Evolutionary conservation across 345 rosid species (phyloP).

Genomic region (Anacardium occidentale): DNA sequence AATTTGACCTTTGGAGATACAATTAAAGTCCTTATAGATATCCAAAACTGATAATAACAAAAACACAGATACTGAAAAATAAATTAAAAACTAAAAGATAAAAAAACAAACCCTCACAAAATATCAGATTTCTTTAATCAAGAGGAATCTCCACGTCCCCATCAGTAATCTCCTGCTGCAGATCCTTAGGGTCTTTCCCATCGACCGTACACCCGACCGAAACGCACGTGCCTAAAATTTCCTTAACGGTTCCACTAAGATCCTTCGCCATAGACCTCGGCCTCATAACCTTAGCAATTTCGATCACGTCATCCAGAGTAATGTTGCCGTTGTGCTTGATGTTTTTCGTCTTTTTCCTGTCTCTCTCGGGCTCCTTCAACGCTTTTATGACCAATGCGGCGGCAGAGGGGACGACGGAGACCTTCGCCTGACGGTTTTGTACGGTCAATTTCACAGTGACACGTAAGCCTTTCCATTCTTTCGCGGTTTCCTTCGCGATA

Average conservation of each 20-base stretch:
- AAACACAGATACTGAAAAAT: slow-evolving; percentile 21
- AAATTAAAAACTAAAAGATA: not conserved
- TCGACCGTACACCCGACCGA: slow-evolving; percentile 81
- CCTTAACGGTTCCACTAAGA: slow-evolving; percentile 60
- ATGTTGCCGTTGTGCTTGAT: slow-evolving; percentile 67
- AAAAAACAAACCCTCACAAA: slow-evolving; percentile 15
- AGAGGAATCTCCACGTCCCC: slow-evolving; percentile 62
- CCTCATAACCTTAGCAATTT: slow-evolving; percentile 68
- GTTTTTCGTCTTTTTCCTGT: slow-evolving; percentile 72
- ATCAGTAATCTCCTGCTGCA: slow-evolving; percentile 62
- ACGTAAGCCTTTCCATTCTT: slow-evolving; percentile 71
- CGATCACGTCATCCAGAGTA: slow-evolving; percentile 65
- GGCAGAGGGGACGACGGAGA: slow-evolving; percentile 74
- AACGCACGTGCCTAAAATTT: slow-evolving; percentile 72
- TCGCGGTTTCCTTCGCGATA: slow-evolving; percentile 61
- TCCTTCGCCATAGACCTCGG: slow-evolving; percentile 75
- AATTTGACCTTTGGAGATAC: slow-evolving; percentile 11
- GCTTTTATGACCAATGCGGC: slow-evolving; percentile 80
- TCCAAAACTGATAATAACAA: slow-evolving; percentile 40
- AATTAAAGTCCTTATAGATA: slow-evolving; percentile 16
- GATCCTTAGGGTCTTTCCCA: slow-evolving; percentile 64
- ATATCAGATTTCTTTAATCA: slow-evolving; percentile 23
- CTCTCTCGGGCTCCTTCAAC: slow-evolving; percentile 81
- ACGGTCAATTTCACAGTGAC: slow-evolving; percentile 80
- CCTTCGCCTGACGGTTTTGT: slow-evolving; percentile 84